These are phyloP conservation scores for Lactarius deliciosus DNA, from an alignment of 768 basidiomycete genomes.

Conservation along the genomic window DNA sequence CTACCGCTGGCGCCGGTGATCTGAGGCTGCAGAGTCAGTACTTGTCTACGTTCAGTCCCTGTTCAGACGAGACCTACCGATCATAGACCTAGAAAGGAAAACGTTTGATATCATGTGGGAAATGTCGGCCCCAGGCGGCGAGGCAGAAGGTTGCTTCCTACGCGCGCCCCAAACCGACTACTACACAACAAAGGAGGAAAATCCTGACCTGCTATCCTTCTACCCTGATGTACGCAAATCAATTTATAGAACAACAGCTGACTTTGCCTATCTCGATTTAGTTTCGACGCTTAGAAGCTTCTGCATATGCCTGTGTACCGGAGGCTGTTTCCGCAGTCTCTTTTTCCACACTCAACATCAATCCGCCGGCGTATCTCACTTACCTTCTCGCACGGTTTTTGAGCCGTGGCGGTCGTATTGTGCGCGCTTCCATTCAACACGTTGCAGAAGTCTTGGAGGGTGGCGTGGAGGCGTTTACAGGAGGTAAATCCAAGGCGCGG, in stretches of 20 bases:
- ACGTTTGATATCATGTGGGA: constrained; percentile 78
- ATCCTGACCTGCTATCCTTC: constrained; percentile 38
- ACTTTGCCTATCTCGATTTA: constrained; percentile 30
- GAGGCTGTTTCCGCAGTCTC: constrained; percentile 49
- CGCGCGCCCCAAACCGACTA: constrained; percentile 65
- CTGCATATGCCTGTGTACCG: constrained; percentile 40
- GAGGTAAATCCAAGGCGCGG: constrained; percentile 14
- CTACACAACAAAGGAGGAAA: constrained; percentile 43
- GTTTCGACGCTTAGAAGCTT: constrained; percentile 41
- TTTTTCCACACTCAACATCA: constrained; percentile 70
- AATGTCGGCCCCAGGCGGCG: constrained; percentile 58
- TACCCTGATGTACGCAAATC: constrained; percentile 37
- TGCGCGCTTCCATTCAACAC: constrained; percentile 64
- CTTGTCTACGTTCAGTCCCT: neutral
- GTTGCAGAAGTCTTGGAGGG: constrained; percentile 69
- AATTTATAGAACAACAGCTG: neutral
- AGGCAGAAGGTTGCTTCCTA: constrained; percentile 61
- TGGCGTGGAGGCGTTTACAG: constrained; percentile 37
- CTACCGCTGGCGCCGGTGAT: constrained; percentile 48
- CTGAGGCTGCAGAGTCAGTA: constrained; percentile 51
- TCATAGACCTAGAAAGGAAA: constrained; percentile 61
- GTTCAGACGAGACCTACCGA: neutral
- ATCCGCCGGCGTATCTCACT: constrained; percentile 59
- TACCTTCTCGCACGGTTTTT: constrained; percentile 64
- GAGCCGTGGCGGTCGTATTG: constrained; percentile 56